These are phyloP conservation scores for Botrytis elliptica DNA, from an alignment of 2,329 filamentous ascomycete genomes.

Conservation along the genomic window DNA sequence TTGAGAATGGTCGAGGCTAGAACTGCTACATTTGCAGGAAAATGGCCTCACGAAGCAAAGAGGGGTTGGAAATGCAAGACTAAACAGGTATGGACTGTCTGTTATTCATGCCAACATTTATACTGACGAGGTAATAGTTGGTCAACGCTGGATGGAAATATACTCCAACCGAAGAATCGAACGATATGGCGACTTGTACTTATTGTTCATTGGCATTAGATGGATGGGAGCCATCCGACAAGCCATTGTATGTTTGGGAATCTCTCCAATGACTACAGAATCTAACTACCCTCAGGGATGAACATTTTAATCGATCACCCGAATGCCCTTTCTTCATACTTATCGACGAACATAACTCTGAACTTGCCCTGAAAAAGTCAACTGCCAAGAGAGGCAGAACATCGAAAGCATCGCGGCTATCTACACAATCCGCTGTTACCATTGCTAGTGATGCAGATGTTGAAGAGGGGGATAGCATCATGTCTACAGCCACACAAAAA, in stretches of 20 bases:
- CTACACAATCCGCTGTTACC: constrained; percentile 56
- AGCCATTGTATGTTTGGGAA: constrained; percentile 66
- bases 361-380: constrained; percentile 51
- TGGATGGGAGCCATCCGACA: constrained; percentile 91
- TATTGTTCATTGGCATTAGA: constrained; percentile 90
- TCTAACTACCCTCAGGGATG: constrained; percentile 58
- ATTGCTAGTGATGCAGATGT: constrained; percentile 51
- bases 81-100: constrained; percentile 63
- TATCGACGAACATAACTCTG: constrained; percentile 52
- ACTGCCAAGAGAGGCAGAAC: constrained; percentile 53
- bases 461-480: constrained; percentile 52
- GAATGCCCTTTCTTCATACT: constrained; percentile 82
- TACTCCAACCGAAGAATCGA: constrained; percentile 76
- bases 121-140: constrained; percentile 56
- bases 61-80: constrained; percentile 86
- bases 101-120: neutral
- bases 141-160: constrained; percentile 93
- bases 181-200: constrained; percentile 86
- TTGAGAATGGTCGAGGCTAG: constrained; percentile 73
- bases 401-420: constrained; percentile 70
- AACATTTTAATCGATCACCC: constrained; percentile 77
- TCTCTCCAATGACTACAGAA: constrained; percentile 11
- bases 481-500: constrained; percentile 59
- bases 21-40: constrained; percentile 75
- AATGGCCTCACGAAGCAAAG: constrained; percentile 88